Evolutionary conservation across 257 asterid species (phyloP).

Genomic region (Solanum chiquidenum): DNA sequence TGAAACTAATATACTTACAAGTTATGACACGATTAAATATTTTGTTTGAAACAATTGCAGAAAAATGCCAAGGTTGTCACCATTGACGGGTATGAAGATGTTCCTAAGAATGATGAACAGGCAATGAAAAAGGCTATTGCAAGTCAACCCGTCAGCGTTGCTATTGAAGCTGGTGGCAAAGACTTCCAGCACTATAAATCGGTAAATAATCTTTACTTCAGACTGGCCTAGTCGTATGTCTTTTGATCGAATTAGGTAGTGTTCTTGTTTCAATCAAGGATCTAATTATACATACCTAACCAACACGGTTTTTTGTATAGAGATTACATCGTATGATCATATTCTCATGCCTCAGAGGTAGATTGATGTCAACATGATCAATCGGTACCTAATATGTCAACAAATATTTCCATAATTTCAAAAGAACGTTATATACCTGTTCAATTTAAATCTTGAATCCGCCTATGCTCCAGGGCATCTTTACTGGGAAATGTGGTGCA

Average conservation of each 20-base stretch:
- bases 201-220: constrained; percentile 17
- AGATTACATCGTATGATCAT: neutral
- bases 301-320: too few species aligned
- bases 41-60: constrained; percentile 18
- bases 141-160: constrained; percentile 47
- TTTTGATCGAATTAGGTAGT: neutral
- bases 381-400: neutral
- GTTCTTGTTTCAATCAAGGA: neutral
- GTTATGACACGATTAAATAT: neutral
- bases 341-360: neutral
- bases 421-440: too few species aligned
- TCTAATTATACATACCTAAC: neutral
- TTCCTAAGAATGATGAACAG: constrained; percentile 23
- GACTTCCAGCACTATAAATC: constrained; percentile 59
- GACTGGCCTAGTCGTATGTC: neutral
- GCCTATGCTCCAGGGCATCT: constrained; percentile 36
- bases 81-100: constrained; percentile 52
- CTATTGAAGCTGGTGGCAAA: constrained; percentile 63
- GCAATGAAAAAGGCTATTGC: constrained; percentile 50
- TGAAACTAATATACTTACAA: neutral
- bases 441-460: neutral
- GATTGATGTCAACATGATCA: neutral
- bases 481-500: constrained; percentile 49
- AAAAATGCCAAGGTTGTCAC: constrained; percentile 60
- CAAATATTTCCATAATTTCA: neutral